Conservation (phyloP, 306 rosid genomes). For the Prunus padus region DNA sequence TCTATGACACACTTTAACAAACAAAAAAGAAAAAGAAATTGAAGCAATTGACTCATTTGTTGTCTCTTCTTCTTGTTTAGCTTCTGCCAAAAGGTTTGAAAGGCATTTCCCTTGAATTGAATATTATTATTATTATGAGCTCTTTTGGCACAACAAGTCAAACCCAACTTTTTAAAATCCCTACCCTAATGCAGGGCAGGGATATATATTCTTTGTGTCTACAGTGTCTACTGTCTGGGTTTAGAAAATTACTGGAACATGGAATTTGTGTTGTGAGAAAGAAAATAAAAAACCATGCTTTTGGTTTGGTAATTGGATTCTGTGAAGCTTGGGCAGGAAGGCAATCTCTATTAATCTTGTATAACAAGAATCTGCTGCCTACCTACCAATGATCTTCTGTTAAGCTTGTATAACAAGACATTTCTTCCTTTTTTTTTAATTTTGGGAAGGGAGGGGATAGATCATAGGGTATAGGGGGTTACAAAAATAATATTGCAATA, state of each 20-base stretch:
- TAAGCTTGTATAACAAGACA: neutral
- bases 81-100: constrained; percentile 10
- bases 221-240: too few relatives aligned
- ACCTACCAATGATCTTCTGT: neutral
- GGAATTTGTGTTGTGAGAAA: too few relatives aligned
- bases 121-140: neutral
- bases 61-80: constrained; percentile 19
- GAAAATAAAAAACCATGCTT: neutral
- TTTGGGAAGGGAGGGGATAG: neutral
- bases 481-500: neutral
- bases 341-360: neutral
- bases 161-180: neutral
- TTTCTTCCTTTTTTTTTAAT: neutral
- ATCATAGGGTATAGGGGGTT: neutral
- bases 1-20: neutral
- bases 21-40: neutral
- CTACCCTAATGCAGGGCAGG: too few relatives aligned
- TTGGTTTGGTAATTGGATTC: neutral
- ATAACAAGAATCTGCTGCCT: neutral
- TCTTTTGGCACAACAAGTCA: constrained; percentile 18
- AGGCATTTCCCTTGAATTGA: constrained; percentile 14
- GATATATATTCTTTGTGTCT: too few relatives aligned
- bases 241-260: too few relatives aligned
- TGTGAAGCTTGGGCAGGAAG: neutral
- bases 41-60: constrained; percentile 4